These are phyloP conservation scores for Typha latifolia DNA, from an alignment of 176 grass and related monocot genomes.

Conservation along the genomic window DNA sequence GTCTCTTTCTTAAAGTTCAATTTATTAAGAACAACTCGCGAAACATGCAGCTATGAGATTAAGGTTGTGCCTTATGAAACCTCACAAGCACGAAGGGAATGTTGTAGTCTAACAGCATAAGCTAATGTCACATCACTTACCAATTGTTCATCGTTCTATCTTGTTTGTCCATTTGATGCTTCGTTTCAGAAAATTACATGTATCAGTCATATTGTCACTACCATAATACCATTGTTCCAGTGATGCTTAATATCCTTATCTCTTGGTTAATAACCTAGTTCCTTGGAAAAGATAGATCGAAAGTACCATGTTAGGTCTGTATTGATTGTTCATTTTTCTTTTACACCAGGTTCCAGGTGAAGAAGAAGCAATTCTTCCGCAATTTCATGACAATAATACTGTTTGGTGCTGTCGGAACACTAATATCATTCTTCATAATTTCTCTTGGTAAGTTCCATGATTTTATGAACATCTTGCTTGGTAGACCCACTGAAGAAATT, in stretches of 20 bases:
- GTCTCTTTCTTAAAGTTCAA: too few relatives aligned
- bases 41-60: not conserved
- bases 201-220: not conserved
- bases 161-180: not conserved
- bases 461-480: constrained; percentile 1
- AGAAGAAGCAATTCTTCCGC: constrained; percentile 97
- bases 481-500: not conserved
- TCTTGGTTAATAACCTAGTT: not conserved
- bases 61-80: not conserved
- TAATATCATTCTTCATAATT: constrained; percentile 93
- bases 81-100: not conserved
- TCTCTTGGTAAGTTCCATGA: constrained; percentile 50
- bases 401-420: constrained; percentile 84
- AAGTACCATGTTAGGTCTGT: not conserved
- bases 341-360: constrained; percentile 88
- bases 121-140: not conserved
- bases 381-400: constrained; percentile 96
- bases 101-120: not conserved
- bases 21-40: too few relatives aligned
- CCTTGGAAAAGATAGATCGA: not conserved
- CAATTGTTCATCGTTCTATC: not conserved
- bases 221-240: not conserved
- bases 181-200: not conserved
- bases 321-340: constrained; percentile 2
- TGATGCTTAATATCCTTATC: not conserved